Conservation (phyloP, 2,329 filamentous ascomycete species). For the Fusarium papillatum region DNA sequence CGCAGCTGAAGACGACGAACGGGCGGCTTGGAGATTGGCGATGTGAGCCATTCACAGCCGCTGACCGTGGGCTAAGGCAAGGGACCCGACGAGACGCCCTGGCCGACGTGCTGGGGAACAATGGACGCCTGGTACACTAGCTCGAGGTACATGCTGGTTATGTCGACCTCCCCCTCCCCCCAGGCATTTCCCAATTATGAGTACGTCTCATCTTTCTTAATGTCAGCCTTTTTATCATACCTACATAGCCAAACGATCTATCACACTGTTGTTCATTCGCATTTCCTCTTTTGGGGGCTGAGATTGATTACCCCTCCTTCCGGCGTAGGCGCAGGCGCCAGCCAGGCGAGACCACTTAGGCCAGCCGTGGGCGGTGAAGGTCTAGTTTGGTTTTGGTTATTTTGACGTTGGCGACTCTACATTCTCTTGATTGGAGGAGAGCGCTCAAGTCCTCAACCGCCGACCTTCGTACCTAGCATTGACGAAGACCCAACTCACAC, state of each 20-base stretch:
- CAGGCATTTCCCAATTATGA: background rate
- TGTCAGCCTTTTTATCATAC: background rate
- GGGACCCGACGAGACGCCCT: constrained; percentile 7
- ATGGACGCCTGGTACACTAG: constrained; percentile 1
- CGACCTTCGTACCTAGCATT: constrained; percentile 25
- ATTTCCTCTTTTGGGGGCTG: background rate
- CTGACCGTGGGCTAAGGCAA: constrained; percentile 5
- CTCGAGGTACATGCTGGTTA: background rate
- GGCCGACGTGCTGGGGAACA: constrained; percentile 10
- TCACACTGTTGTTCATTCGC: background rate
- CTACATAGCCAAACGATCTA: background rate
- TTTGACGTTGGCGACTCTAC: constrained; percentile 38
- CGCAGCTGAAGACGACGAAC: constrained; percentile 10
- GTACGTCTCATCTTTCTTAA: background rate
- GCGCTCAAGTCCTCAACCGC: constrained; percentile 36
- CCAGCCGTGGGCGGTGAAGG: constrained; percentile 43
- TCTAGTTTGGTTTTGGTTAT: constrained; percentile 30
- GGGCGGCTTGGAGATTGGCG: constrained; percentile 11
- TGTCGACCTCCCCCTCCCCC: background rate
- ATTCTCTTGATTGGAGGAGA: constrained; percentile 44
- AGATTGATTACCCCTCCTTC: constrained; percentile 39
- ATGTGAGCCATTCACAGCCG: constrained; percentile 13
- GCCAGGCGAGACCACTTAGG: background rate
- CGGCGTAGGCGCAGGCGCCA: constrained; percentile 17
- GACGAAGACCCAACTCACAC: constrained; percentile 36